Base-by-base conservation (phyloP, 805 yeast species). In the Candida boidinii region DNA sequence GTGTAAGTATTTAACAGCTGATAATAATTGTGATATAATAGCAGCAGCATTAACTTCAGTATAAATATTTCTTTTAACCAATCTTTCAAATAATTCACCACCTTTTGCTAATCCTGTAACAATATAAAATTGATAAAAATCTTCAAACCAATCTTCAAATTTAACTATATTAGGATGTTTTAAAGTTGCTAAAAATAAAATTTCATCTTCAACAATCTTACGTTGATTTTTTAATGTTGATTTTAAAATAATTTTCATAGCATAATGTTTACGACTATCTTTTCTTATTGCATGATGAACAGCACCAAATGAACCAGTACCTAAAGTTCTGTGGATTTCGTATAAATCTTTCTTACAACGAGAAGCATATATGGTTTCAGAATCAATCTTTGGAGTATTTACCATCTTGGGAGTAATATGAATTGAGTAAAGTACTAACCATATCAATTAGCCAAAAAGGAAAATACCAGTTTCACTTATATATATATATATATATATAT, bases 61-160 rank as follows among this genome's bases (percentile, higher is more conserved):
- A 54, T 82, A 86, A 37, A 74, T 66, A 12, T 94, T 94, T 44
- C 73, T 62, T 27, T 70, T 61, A 24, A 83, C 66, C 39, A 85
- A 86, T 31, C 95, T 62, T 42, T 85, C 94, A 51, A 86, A 86
- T 35, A 85, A 60, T 53, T 86, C 95, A 27, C 95, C 95, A 24
- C 95, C 95, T 3, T 81, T 76, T 21, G 95, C 94, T 47, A 85
- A 62, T 53, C 85, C 92, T 3, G 94, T 85, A 15, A 82, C 94
- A 37, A 85, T 77, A 49, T 81, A 85, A 54, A 81, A 82, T 59
- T 85, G 85, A 44, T 83, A 92, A 53, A 73, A 78, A 25, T 81
- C 70, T 58, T 85, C 95, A 51, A 85, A 86, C 88, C 90, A 85
- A 51, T 83, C 94, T 31, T 75, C 64, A 50, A 86, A 80, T 15